Evolutionary conservation across 306 rosid species (phyloP).

Genomic region (Benincasa hispida): DNA sequence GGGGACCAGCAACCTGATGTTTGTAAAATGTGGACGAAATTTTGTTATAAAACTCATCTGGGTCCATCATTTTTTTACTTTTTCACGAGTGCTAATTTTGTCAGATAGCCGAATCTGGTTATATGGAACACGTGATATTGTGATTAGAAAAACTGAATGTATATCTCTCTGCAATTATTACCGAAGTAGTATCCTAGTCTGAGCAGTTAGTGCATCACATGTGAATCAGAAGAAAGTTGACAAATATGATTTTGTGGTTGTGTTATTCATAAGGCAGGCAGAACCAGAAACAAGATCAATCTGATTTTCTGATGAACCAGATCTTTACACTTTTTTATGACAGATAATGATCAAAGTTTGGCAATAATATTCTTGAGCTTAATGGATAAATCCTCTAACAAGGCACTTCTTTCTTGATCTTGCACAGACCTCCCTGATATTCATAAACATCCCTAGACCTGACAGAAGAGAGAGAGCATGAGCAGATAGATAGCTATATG

Average conservation of each 20-base stretch:
- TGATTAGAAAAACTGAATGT: background rate
- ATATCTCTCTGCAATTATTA: background rate
- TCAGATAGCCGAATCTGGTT: background rate
- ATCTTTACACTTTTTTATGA: background rate
- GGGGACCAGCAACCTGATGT: background rate
- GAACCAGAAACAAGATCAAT: background rate
- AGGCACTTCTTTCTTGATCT: background rate
- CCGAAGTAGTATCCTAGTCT: background rate
- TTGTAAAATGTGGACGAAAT: background rate
- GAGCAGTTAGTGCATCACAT: background rate
- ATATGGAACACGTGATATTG: background rate
- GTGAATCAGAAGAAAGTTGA: background rate
- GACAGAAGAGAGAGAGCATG: constrained; percentile 81
- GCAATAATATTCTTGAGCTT: background rate
- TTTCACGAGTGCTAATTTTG: background rate
- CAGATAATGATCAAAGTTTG: background rate
- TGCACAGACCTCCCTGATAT: background rate
- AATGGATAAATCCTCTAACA: background rate
- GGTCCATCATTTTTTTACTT: background rate
- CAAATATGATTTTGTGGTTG: background rate
- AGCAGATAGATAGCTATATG: background rate
- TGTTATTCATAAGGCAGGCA: background rate
- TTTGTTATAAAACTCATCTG: background rate
- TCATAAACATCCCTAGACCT: background rate
- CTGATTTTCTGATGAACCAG: background rate